Evolutionary conservation across 805 yeast genomes (phyloP), one percentile per base, ranked within the genome.

Genomic region (Huiozyma naganishii): DNA sequence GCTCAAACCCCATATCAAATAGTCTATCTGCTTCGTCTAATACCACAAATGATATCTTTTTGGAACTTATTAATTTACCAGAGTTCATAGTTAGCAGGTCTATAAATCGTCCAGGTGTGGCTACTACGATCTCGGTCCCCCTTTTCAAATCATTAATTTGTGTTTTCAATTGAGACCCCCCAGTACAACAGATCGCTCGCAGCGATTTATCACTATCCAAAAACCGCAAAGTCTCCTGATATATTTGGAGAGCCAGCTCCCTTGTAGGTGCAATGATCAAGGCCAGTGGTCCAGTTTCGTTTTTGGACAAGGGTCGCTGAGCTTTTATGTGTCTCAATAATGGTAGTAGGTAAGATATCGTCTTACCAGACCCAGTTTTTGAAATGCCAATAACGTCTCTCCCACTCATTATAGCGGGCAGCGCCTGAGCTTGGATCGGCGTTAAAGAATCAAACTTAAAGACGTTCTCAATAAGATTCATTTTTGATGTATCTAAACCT

Each of bases 1-100:
- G 97, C 53, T 87, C 97, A 64, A 92, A 92, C 1, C 98, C 98
- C 74, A 92, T 69, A 61, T 92, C 98, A 66, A 90, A 90, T 83
- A 92, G 80, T 49, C 98, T 67, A 62, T 92, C 98, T 1, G 97
- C 97, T 58, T 92, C 98, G 59, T 92, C 98, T 46, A 92, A 66
- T 0, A 89, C 94, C n/a, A 87, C 71, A 60, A 80, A 87, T 0
- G 95, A 80, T 6, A 83, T 78, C 37, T 89, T 66, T 29, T 69
- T 65, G 6, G 92, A 67, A 48, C 78, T 80, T 23, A 70, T 32
- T 1, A 88, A 76, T 41, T 86, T 71, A 0, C 97, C 97, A 34
- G 75, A 66, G 58, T 90, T 90, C 4, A 94, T 81, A 2, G 95
- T 78, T 29, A 92, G 64, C 36, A 92, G 65, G 63, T 92, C 98